Evolutionary conservation across 2,329 filamentous ascomycete genomes (phyloP).

Genomic region (Trematosphaeria pertusa): DNA sequence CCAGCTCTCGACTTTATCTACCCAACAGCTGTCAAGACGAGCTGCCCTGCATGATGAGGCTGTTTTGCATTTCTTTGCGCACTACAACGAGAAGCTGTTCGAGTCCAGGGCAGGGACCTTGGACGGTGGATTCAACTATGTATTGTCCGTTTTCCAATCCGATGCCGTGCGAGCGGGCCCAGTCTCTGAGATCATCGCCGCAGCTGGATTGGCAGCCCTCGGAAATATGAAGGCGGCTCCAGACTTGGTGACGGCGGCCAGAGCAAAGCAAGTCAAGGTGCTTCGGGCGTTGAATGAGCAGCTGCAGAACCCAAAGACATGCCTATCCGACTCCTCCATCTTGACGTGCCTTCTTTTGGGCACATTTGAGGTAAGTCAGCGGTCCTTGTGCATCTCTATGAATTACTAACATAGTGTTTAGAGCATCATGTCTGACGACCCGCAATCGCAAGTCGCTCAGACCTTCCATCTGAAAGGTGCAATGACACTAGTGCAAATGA

Average conservation of each 20-base stretch:
- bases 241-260: conserved; percentile 18
- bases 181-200: conserved; percentile 21
- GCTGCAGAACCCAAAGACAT: conserved; percentile 18
- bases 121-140: conserved; percentile 19
- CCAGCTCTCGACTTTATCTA: not conserved
- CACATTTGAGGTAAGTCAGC: conserved; percentile 19
- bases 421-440: conserved; percentile 19
- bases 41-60: conserved; percentile 23
- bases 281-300: conserved; percentile 18
- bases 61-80: conserved; percentile 18
- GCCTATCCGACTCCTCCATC: conserved; percentile 21
- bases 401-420: conserved; percentile 7
- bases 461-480: conserved; percentile 24
- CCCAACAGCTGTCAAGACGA: conserved; percentile 13
- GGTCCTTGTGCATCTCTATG: not conserved
- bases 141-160: conserved; percentile 16
- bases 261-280: conserved; percentile 18
- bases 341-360: conserved; percentile 21
- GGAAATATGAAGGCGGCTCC: conserved; percentile 16
- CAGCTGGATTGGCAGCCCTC: conserved; percentile 22
- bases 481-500: conserved; percentile 11
- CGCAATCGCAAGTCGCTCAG: conserved; percentile 12
- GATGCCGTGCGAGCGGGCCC: conserved; percentile 15
- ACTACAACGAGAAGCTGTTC: conserved; percentile 25
- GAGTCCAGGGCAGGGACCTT: too few species aligned